A percentile compares a stretch with the other conserved stretches of the same genome.
phyloP scores from a whole-genome alignment of 106 monocot genomes.

The Chionographis japonica region DNA sequence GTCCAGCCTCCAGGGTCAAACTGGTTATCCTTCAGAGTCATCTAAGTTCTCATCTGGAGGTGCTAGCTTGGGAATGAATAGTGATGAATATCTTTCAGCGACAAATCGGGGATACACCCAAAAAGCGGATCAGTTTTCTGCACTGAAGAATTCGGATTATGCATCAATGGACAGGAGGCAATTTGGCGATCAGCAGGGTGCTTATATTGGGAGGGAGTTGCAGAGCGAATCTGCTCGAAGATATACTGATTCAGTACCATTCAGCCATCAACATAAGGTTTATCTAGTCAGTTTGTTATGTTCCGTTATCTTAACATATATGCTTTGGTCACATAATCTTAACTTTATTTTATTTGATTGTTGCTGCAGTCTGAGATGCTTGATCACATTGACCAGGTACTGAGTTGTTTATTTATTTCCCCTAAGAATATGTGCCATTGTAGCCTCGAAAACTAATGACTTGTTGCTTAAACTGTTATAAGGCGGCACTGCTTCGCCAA shows the following conservation, averaged over 20 bases:
- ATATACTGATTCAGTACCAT: conserved; percentile 47
- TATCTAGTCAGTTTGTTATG: not conserved
- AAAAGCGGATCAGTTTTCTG: conserved; percentile 57
- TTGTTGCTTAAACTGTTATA: not conserved
- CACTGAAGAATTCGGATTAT: conserved; percentile 46
- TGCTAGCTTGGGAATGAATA: conserved; percentile 45
- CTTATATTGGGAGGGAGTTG: conserved; percentile 65
- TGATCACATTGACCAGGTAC: conserved; percentile 70
- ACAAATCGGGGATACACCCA: conserved; percentile 47
- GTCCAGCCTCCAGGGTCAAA: conserved; percentile 38
- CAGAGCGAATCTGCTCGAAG: conserved; percentile 54
- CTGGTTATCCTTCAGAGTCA: conserved; percentile 50
- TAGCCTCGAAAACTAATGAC: no score
- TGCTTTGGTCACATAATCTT: not conserved
- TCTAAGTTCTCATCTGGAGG: conserved; percentile 66
- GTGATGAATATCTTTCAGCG: conserved; percentile 64
- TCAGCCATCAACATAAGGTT: conserved; percentile 61
- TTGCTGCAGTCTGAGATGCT: conserved; percentile 42
- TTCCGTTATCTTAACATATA: not conserved
- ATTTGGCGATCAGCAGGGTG: conserved; percentile 55
- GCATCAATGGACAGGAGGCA: conserved; percentile 60
- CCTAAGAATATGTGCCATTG: not conserved
- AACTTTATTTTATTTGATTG: not conserved
- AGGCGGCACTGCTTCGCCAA: conserved; percentile 76
- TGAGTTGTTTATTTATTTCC: not conserved